Base-by-base conservation (phyloP, 1,284 basidiomycete genomes). In the Athelia sp. region DNA sequence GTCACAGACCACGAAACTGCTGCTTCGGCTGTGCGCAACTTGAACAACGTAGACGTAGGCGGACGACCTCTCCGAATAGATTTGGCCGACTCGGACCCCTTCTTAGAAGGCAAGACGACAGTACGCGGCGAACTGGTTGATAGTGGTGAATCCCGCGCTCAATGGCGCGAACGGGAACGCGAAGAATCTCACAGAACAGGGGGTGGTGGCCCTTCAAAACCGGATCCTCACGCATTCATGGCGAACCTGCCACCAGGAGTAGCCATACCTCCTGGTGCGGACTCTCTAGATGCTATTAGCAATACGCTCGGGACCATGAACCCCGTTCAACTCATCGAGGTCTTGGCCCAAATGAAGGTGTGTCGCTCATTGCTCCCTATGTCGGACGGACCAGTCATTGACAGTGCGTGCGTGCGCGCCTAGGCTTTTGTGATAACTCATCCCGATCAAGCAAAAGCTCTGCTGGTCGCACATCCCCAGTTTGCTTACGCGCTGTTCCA, bases 261-360 rank as follows among this genome's bases (percentile, higher is more conserved):
- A 11, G 81, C 86, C 34, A 65, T 94, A 0, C 78, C 84, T 3
- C 81, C 81, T 3, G 93, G 93, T n/a, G 74, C 81, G 43, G 85
- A 80, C 22, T 74, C 90, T 10, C 76, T 92, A 48, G 96, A 98
- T 66, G 78, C 79, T 43, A 98, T 99, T 62, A 93, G 83, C 60
- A 82, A 91, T 60, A 90, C 88, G 8, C 77, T 99, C 34, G 94
- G 90, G 23, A 83, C 76, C 11, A 89, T 97, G 71, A 82, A 84
- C 49, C 90, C 92, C 0, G 78, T 76, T 45, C 90, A 98, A 64
- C 75, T 98, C 54, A 84, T 96, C 66, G 96, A 99, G 68, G 90
- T 98, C n/a, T 75, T 99, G 58, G 88, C 88, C 24, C 93, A 98
- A 68, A 97, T 98, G 90, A 98, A 98, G 84, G 94, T 94, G 63